These are phyloP conservation scores for Fomes fomentarius DNA, from an alignment of 1,284 basidiomycete genomes.

Conservation along the genomic window DNA sequence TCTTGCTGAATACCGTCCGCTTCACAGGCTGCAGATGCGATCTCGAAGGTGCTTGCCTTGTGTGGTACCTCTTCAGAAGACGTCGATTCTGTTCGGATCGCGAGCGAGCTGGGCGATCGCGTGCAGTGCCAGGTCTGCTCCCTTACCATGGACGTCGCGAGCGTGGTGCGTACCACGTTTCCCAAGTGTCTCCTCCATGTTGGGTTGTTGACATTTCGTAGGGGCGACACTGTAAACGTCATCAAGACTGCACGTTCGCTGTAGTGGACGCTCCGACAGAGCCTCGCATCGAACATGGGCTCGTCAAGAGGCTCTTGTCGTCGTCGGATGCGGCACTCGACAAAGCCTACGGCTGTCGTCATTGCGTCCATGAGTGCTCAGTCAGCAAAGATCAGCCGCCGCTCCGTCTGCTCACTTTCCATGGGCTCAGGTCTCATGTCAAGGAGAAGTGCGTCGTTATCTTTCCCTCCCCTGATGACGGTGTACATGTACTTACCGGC, in stretches of 20 bases:
- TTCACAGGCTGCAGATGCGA: slow-evolving; percentile 45
- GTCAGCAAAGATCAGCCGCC: neutral
- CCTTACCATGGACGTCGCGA: slow-evolving; percentile 54
- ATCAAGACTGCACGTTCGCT: slow-evolving; percentile 52
- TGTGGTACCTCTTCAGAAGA: slow-evolving; percentile 37
- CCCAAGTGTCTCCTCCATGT: neutral
- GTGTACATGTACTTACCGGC: neutral
- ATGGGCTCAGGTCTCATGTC: slow-evolving; percentile 61
- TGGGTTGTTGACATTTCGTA: slow-evolving; percentile 31
- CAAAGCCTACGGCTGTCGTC: slow-evolving; percentile 54
- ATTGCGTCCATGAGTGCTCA: slow-evolving; percentile 40
- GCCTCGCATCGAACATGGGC: slow-evolving; percentile 36
- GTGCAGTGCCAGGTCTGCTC: slow-evolving; percentile 57
- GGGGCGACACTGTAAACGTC: slow-evolving; percentile 66
- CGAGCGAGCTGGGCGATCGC: slow-evolving; percentile 33
- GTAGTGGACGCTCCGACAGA: slow-evolving; percentile 31
- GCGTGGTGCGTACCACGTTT: slow-evolving; percentile 42
- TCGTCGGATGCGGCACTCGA: slow-evolving; percentile 26
- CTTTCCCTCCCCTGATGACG: slow-evolving; percentile 1
- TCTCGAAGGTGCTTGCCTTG: slow-evolving; percentile 41
- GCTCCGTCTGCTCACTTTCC: slow-evolving; percentile 37
- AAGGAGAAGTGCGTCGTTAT: slow-evolving; percentile 61
- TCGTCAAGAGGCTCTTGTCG: slow-evolving; percentile 34
- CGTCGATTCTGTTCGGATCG: slow-evolving; percentile 24
- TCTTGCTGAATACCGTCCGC: neutral